Conservation (phyloP, 2,329 filamentous ascomycete genomes). For the Botrytis deweyae region DNA sequence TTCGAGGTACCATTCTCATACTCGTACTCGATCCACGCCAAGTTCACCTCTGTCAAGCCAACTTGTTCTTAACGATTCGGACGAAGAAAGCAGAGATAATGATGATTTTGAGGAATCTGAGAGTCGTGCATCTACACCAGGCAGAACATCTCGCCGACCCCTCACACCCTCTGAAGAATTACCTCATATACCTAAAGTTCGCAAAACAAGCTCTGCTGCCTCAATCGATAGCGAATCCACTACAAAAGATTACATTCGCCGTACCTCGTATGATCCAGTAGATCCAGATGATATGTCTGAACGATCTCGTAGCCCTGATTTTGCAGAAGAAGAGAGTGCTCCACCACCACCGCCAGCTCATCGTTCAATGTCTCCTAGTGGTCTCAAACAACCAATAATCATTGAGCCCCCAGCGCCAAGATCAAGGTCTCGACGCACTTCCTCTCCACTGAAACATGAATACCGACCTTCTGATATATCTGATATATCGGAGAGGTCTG, state of each 20-base stretch:
- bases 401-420: conserved; percentile 34
- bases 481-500: conserved; percentile 25
- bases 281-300: not conserved
- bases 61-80: conserved; percentile 16
- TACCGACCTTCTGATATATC: conserved; percentile 82
- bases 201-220: conserved; percentile 15
- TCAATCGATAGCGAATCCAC: conserved; percentile 16
- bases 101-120: conserved; percentile 1
- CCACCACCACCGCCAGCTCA: conserved; percentile 38
- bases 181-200: conserved; percentile 21
- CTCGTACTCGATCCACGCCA: conserved; percentile 20
- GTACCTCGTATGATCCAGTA: conserved; percentile 2
- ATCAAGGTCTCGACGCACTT: conserved; percentile 64
- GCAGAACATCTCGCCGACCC: conserved; percentile 7
- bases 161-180: conserved; percentile 20
- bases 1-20: conserved; percentile 19
- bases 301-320: conserved; percentile 1
- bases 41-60: conserved; percentile 21
- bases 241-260: conserved; percentile 11
- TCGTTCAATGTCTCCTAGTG: conserved; percentile 46
- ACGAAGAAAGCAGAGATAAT: conserved; percentile 15
- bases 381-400: conserved; percentile 39
- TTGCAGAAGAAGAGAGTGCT: conserved; percentile 28
- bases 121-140: conserved; percentile 18
- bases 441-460: conserved; percentile 94